Conservation (phyloP, 345 rosid genomes). For the Raphanus sativus region DNA sequence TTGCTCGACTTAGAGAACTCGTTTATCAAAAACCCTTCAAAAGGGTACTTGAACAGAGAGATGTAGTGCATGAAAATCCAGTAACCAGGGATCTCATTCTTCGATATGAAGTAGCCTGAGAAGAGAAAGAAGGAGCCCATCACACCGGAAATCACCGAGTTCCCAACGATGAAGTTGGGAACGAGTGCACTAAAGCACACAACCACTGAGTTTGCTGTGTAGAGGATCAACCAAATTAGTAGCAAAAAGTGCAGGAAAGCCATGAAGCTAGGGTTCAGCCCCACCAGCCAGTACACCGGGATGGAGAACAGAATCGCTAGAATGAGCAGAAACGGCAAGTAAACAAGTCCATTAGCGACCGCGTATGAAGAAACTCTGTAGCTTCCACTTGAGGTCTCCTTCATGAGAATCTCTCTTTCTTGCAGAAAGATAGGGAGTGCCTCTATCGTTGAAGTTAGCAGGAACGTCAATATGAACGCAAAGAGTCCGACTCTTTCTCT, state of each 20-base stretch:
- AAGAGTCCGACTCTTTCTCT: slow-evolving; percentile 88
- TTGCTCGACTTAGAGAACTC: slow-evolving; percentile 79
- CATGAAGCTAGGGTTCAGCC: slow-evolving; percentile 57
- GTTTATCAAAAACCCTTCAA: slow-evolving; percentile 83
- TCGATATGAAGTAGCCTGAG: slow-evolving; percentile 93
- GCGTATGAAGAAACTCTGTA: slow-evolving; percentile 87
- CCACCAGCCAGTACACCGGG: slow-evolving; percentile 92
- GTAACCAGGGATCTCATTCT: slow-evolving; percentile 69
- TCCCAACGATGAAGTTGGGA: slow-evolving; percentile 89
- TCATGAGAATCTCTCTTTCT: slow-evolving; percentile 92
- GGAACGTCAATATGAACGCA: slow-evolving; percentile 83
- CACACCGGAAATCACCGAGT: slow-evolving; percentile 85
- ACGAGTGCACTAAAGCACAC: slow-evolving; percentile 90
- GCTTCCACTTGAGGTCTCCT: slow-evolving; percentile 82
- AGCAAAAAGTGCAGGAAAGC: slow-evolving; percentile 75
- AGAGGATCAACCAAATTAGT: slow-evolving; percentile 88
- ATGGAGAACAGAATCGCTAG: slow-evolving; percentile 65
- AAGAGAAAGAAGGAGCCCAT: slow-evolving; percentile 96
- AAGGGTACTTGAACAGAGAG: slow-evolving; percentile 93
- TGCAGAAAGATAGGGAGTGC: slow-evolving; percentile 87
- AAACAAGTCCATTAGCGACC: slow-evolving; percentile 79
- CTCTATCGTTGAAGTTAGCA: slow-evolving; percentile 82
- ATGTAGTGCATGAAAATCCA: slow-evolving; percentile 99
- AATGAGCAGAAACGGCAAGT: slow-evolving; percentile 88
- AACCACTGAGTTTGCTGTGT: slow-evolving; percentile 94